Conservation (phyloP, 495 filamentous ascomycete species). For the Stereocaulon alpinum region DNA sequence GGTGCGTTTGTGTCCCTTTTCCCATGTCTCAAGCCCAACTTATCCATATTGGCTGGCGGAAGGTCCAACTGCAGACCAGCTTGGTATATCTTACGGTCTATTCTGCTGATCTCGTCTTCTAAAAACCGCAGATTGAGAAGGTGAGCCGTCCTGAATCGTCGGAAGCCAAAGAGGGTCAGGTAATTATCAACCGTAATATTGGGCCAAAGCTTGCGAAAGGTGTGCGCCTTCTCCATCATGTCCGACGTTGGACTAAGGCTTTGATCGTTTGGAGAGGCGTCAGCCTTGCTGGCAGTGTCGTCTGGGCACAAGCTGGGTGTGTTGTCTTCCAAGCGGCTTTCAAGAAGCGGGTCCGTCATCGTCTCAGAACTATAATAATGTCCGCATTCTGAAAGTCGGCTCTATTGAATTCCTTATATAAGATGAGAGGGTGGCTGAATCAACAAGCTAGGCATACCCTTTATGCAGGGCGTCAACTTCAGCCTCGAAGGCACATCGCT, state of each 20-base stretch:
- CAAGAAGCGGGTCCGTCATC: neutral
- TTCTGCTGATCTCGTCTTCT: slow-evolving; percentile 23
- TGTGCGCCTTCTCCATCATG: neutral
- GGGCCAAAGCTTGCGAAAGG: slow-evolving; percentile 11
- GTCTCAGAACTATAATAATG: too few species aligned
- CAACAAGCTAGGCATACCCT: neutral
- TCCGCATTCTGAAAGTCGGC: too few species aligned
- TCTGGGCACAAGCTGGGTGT: neutral
- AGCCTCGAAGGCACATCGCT: neutral
- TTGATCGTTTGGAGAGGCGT: neutral
- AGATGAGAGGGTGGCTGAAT: neutral
- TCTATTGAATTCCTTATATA: neutral
- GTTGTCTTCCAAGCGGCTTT: neutral
- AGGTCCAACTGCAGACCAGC: slow-evolving; percentile 22
- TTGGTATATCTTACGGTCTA: slow-evolving; percentile 26
- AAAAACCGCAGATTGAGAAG: slow-evolving; percentile 27
- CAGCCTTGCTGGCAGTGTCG: too few species aligned
- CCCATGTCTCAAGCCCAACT: slow-evolving; percentile 18
- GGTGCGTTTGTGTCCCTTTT: slow-evolving; percentile 14
- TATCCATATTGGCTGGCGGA: slow-evolving; percentile 5
- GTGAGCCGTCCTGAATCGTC: slow-evolving; percentile 27
- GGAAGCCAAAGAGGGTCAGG: slow-evolving; percentile 26
- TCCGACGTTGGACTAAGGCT: neutral
- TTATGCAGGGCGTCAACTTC: neutral
- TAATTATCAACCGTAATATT: slow-evolving; percentile 16